Evolutionary conservation across 2,329 filamentous ascomycete species (phyloP).

Genomic region (Colletotrichum tofieldiae): DNA sequence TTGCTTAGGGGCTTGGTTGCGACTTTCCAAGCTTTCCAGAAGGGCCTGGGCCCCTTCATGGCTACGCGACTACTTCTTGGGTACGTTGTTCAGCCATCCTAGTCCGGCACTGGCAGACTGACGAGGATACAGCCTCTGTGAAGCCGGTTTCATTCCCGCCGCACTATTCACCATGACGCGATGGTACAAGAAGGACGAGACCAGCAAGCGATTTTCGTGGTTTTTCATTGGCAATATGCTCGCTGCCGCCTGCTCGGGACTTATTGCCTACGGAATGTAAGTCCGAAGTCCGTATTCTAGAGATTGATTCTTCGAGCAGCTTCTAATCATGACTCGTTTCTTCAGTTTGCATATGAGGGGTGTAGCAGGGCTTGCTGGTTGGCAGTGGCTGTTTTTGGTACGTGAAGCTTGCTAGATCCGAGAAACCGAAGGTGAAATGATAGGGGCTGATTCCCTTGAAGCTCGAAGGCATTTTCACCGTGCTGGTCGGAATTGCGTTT

Average conservation of each 20-base stretch:
- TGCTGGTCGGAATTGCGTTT: slow-evolving; percentile 52
- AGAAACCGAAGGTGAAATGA: background rate
- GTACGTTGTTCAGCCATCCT: slow-evolving; percentile 25
- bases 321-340: background rate
- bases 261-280: slow-evolving; percentile 60
- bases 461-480: slow-evolving; percentile 56
- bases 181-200: slow-evolving; percentile 64
- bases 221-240: slow-evolving; percentile 63
- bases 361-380: slow-evolving; percentile 49
- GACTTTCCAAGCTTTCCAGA: slow-evolving; percentile 56
- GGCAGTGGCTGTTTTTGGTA: slow-evolving; percentile 55
- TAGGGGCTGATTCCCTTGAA: slow-evolving; percentile 32
- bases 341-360: slow-evolving; percentile 52
- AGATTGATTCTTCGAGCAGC: background rate
- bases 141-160: slow-evolving; percentile 63
- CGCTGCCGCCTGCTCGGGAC: slow-evolving; percentile 56
- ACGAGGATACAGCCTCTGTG: slow-evolving; percentile 42
- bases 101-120: background rate
- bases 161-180: slow-evolving; percentile 63
- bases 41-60: slow-evolving; percentile 51
- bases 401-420: background rate
- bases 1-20: slow-evolving; percentile 52
- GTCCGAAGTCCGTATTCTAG: background rate
- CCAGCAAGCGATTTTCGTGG: slow-evolving; percentile 60
- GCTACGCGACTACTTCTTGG: slow-evolving; percentile 55